Evolutionary conservation across 2,329 filamentous ascomycete genomes (phyloP), one percentile per base, ranked within the genome.

Genomic region (Aureobasidium subglaciale): DNA sequence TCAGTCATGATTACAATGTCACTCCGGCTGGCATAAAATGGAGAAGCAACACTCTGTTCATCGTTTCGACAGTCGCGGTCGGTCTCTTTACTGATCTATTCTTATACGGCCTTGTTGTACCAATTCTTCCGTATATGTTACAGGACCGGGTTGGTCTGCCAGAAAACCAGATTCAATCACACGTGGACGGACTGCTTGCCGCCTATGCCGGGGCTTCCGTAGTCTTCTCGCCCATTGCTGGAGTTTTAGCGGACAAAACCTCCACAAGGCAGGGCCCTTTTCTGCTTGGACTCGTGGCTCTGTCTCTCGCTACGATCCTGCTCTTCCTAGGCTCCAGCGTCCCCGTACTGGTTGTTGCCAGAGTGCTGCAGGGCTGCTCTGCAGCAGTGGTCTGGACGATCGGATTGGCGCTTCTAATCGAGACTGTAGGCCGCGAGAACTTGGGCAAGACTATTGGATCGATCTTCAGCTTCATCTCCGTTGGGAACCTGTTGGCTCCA

Each of bases 381-480:
- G 79, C 74, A 6, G 80, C 78, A 0, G 73, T 83, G 29, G 81
- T 85, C 0, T 83, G 81, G 76, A 82, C 79, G 0, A 76, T 81
- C 9, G 79, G 81, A 0, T 67, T 84, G 10, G 79, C 82, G 1
- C 71, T 85, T 58, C 73, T 81, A 35, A 68, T 82, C 5, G 82
- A 85, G 63, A 82, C 81, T 0, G 81, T 85, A 6, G 73, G 76
- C 0, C 73, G 70, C 2, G 71, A 78, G 48, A 79, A 81, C 43
- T 64, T 86, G 34, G 83, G 82, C 2, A 83, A 82, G 64, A 79
- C 78, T 1, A 79, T 86, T 63, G 83, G 83, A 13, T 77, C 78
- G 68, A 78, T 83, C 7, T 83, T 82, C 65, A 79, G 78, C 58
- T 78, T 85, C 59, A 78, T 83, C 50, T 78, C 78, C 0, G 71